Evolutionary conservation across 768 basidiomycete genomes (phyloP).

Genomic region (Omphalotus guepiniiformis): DNA sequence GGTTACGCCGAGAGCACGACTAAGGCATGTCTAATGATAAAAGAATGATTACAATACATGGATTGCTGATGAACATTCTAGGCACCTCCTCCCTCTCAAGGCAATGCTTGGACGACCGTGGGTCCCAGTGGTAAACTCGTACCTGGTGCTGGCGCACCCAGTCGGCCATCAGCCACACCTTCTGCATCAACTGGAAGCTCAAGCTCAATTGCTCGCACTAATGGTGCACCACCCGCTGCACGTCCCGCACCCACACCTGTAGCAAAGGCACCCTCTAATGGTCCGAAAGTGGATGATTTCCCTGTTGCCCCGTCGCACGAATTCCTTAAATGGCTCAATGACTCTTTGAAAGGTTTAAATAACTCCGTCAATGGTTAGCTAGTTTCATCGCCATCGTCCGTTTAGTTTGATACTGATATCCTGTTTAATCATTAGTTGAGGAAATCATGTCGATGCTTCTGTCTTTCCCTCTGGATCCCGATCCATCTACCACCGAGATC

Average conservation of each 20-base stretch:
- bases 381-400: background rate
- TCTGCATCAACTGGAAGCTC: conserved; percentile 26
- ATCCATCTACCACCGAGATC: conserved; percentile 77
- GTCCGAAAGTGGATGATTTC: conserved; percentile 55
- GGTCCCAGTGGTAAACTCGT: conserved; percentile 68
- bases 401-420: conserved; percentile 8
- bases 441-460: conserved; percentile 96
- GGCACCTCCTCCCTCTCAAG: conserved; percentile 28
- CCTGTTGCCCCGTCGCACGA: conserved; percentile 75
- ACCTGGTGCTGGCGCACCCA: conserved; percentile 27
- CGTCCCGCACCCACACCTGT: conserved; percentile 34
- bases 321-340: conserved; percentile 88
- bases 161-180: conserved; percentile 31
- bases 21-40: conserved; percentile 45
- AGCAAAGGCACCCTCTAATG: conserved; percentile 23
- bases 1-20: conserved; percentile 77
- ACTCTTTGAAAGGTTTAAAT: conserved; percentile 77
- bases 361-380: conserved; percentile 63
- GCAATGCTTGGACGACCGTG: conserved; percentile 81
- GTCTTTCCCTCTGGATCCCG: conserved; percentile 89
- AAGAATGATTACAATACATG: conserved; percentile 9
- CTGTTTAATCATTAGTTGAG: conserved; percentile 55
- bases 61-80: conserved; percentile 17
- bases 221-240: conserved; percentile 28
- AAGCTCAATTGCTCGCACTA: conserved; percentile 31